Base-by-base conservation (phyloP, 768 basidiomycete genomes). In the Lactarius vividus region DNA sequence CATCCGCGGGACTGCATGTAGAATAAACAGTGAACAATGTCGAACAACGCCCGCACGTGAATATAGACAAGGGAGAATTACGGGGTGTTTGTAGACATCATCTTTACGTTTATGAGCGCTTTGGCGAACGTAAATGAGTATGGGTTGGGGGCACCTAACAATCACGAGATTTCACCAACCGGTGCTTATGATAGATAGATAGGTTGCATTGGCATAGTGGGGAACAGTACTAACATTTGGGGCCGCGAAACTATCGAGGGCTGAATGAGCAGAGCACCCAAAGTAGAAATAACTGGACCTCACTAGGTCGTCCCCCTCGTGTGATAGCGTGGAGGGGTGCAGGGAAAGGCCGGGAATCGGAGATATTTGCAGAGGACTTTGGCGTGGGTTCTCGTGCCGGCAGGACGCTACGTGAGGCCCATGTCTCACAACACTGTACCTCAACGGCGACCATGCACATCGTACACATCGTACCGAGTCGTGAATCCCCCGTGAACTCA, bases 51-150 rank as follows among this genome's bases (percentile, higher is more conserved):
- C 60, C 53, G 40, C 37, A 66, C 57, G 42, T 57, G 61, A 59
- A 67, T 62, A 57, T 20, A 23, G 31, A 60, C 40, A 58, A 40
- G 28, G 46, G 58, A 28, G 49, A 46, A 28, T 57, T n/a, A 37
- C 13, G 61, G 20, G 18, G 5, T 37, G 39, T 33, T 33, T 16
- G 39, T 26, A 28, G 15, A 57, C 23, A 29, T 42, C 42, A 33
- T n/a, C 39, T 57, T 66, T 66, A 66, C 65, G 65, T 66, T 56
- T 28, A 60, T 16, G 29, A 57, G 56, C 46, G 29, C 44, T 26
- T 23, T 39, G 29, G 18, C 20, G 79, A 68, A 75, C 74, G 63
- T 81, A 71, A 78, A 66, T 57, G 5, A 53, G 28, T 37, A 57
- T 46, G 40, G 42, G 54, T 39, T 56, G 64, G 28, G 54, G 65